A percentile compares a stretch with the other conserved stretches of the same genome.
Evolutionary conservation across 305 asterid species (phyloP).

Genomic region (Solanum aculeatissimum): DNA sequence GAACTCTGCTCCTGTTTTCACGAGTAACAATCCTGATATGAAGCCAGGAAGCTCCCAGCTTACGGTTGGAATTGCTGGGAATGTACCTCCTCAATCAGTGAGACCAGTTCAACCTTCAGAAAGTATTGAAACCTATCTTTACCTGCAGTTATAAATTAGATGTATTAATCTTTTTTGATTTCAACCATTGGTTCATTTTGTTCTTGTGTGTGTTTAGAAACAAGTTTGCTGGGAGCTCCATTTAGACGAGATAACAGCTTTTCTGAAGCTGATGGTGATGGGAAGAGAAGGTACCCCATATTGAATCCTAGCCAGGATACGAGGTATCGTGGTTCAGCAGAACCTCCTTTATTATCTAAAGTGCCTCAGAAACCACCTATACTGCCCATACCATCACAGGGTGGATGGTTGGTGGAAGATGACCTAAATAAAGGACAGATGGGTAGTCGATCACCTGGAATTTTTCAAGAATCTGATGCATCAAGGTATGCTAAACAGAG

Average conservation of each 20-base stretch:
- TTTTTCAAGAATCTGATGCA: constrained; percentile 29
- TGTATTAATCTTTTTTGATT: not conserved
- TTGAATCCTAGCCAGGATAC: constrained; percentile 22
- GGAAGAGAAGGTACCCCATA: constrained; percentile 15
- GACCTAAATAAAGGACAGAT: constrained; percentile 30
- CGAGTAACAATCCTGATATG: constrained; percentile 29
- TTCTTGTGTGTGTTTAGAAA: constrained; percentile 37
- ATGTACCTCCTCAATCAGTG: constrained; percentile 33
- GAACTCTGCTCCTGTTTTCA: constrained; percentile 30
- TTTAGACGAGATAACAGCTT: constrained; percentile 46
- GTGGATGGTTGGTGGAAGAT: constrained; percentile 61
- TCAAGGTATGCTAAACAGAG: constrained; percentile 31
- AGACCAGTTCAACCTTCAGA: constrained; percentile 50
- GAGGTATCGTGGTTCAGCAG: constrained; percentile 37
- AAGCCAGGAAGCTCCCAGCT: constrained; percentile 53
- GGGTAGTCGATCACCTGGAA: constrained; percentile 33
- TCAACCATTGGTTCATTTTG: not conserved
- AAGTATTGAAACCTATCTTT: constrained; percentile 34
- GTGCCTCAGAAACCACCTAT: constrained; percentile 42
- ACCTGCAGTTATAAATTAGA: not conserved
- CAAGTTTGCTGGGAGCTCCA: constrained; percentile 79
- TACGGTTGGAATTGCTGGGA: constrained; percentile 31
- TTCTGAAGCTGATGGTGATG: constrained; percentile 25
- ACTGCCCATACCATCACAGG: constrained; percentile 38
- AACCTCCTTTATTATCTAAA: constrained; percentile 53